Evolutionary conservation across 1,139 yeast species (phyloP), one percentile per base, ranked within the genome.

Genomic region (Lodderomyces parapsilosis): DNA sequence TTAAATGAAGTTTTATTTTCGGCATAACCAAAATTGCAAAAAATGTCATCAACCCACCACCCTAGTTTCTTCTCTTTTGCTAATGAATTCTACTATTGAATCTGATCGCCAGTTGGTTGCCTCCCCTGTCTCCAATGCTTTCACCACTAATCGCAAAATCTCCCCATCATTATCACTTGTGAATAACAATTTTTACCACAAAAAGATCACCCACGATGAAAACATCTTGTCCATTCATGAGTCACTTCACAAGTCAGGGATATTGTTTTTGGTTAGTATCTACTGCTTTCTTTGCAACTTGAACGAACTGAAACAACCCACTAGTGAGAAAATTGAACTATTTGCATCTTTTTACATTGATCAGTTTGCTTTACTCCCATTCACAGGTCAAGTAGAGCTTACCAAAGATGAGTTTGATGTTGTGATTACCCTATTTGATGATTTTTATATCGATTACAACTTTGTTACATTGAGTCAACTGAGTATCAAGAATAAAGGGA

Each of bases 401-500:
- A 23, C 33, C 2, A 35, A 33, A 17, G 43, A 43, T 8, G 45
- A 38, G 24, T 41, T 39, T 24, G 28, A 19, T 6, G 24, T 40
- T 4, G 38, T 43, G 7, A 7, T 41, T 3, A 27, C 13, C 5
- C 36, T 45, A 19, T 45, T 45, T 39, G 36, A 32, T 33, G 48
- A 45, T 13, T 43, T 45, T 13, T 45, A 19, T 20, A 31, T 15
- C 17, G 42, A 45, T 18, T 45, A 40, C 30, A 45, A 43, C 31
- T 38, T 45, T 15, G 37, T 45, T 14, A 45, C 46, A 9, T 38
- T 45, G 15, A 19, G 40, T 4, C 40, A 33, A 19, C 7, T 22
- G 18, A 20, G 28, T 23, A n/a, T 45, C 15, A 43, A 41, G 17
- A 45, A 43, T 37, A 36, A 24, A n/a, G 20, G 25, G 9, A 40